Percentiles rank a stretch among this genome's conserved stretches.
Conservation (phyloP, 257 asterid genomes). For the Solanum phureja region DNA sequence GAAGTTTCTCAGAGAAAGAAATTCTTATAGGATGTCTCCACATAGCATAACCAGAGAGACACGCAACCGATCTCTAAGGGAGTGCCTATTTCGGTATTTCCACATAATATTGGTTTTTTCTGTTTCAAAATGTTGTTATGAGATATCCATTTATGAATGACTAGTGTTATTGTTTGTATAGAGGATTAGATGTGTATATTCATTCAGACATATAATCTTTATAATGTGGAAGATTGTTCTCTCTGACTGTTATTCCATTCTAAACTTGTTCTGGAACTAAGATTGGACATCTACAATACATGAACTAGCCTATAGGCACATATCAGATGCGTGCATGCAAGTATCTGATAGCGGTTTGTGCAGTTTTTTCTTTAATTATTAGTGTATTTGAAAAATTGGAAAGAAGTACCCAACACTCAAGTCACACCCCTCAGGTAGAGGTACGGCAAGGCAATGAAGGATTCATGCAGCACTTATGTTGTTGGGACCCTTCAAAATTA, state of each 20-base stretch:
- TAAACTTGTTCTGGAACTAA: neutral
- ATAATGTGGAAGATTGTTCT: neutral
- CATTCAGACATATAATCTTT: neutral
- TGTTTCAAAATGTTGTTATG: no score
- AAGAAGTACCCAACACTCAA: neutral
- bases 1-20: neutral
- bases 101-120: neutral
- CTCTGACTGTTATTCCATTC: neutral
- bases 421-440: neutral
- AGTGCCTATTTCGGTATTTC: neutral
- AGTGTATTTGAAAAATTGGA: neutral
- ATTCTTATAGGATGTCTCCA: neutral
- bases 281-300: neutral
- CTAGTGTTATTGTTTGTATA: no score
- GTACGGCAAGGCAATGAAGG: neutral
- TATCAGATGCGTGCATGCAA: neutral
- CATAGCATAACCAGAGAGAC: neutral
- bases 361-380: neutral
- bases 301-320: neutral
- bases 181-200: neutral
- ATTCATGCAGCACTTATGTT: neutral
- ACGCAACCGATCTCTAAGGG: neutral
- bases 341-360: neutral
- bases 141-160: no score
- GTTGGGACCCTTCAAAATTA: neutral